Conservation (phyloP, 345 rosid species). For the Durio zibethinus region DNA sequence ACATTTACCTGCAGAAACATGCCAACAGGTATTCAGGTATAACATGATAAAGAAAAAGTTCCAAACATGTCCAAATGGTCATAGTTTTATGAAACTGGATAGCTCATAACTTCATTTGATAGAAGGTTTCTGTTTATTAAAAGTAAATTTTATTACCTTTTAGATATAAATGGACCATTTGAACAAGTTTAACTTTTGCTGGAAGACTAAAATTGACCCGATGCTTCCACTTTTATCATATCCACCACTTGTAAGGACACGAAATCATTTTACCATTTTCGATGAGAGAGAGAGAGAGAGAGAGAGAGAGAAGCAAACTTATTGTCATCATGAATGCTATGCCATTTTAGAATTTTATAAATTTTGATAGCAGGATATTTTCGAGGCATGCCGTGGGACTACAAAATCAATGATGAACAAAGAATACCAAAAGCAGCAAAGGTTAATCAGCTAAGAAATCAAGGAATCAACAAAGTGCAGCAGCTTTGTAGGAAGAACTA, state of each 20-base stretch:
- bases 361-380: background rate
- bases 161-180: background rate
- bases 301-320: background rate
- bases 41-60: background rate
- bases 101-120: background rate
- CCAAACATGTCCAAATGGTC: background rate
- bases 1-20: constrained; percentile 25
- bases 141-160: background rate
- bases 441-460: background rate
- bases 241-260: background rate
- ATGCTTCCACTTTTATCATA: background rate
- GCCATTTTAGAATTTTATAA: background rate
- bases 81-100: background rate
- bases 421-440: background rate
- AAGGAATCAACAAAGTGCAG: background rate
- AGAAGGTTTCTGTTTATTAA: background rate
- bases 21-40: background rate
- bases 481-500: background rate
- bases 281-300: background rate
- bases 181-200: background rate
- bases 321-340: background rate
- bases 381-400: background rate
- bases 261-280: background rate
- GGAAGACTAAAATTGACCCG: background rate
- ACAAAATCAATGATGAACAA: background rate